phyloP scores from a whole-genome alignment of 352 stramenopile genomes.

The Phytopythium litorale region DNA sequence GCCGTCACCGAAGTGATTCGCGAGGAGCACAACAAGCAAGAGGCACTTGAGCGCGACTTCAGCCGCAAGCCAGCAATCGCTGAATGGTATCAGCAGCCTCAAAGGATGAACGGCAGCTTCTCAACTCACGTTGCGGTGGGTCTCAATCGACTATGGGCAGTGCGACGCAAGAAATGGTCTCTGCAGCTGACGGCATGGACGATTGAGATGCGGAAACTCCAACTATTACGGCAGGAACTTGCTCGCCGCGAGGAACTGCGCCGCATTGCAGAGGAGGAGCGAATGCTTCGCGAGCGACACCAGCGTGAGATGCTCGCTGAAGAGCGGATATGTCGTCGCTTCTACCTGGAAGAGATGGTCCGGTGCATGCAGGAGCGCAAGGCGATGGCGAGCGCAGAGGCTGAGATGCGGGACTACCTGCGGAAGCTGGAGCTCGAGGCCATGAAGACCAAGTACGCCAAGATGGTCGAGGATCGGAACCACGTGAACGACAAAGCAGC shows the following conservation, averaged over 20 bases:
- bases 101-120: neutral
- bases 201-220: slow-evolving; percentile 40
- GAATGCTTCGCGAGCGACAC: slow-evolving; percentile 26
- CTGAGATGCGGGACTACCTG: slow-evolving; percentile 69
- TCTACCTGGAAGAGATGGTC: slow-evolving; percentile 66
- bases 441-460: slow-evolving; percentile 75
- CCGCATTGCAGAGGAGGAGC: slow-evolving; percentile 47
- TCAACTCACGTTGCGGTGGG: slow-evolving; percentile 7
- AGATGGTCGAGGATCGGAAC: slow-evolving; percentile 59
- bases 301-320: slow-evolving; percentile 69
- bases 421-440: slow-evolving; percentile 57
- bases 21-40: slow-evolving; percentile 13
- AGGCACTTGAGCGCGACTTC: slow-evolving; percentile 7
- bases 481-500: slow-evolving; percentile 60
- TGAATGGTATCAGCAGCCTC: neutral
- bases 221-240: slow-evolving; percentile 43
- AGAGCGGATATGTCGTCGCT: slow-evolving; percentile 50
- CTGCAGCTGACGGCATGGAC: slow-evolving; percentile 37
- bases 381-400: slow-evolving; percentile 52
- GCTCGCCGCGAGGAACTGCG: slow-evolving; percentile 45
- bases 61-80: slow-evolving; percentile 10
- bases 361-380: slow-evolving; percentile 60
- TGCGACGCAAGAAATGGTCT: slow-evolving; percentile 29
- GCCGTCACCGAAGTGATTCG: slow-evolving; percentile 23
- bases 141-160: slow-evolving; percentile 42